phyloP scores from a whole-genome alignment of 495 filamentous ascomycete genomes.

The Aspergillus saccharolyticus region DNA sequence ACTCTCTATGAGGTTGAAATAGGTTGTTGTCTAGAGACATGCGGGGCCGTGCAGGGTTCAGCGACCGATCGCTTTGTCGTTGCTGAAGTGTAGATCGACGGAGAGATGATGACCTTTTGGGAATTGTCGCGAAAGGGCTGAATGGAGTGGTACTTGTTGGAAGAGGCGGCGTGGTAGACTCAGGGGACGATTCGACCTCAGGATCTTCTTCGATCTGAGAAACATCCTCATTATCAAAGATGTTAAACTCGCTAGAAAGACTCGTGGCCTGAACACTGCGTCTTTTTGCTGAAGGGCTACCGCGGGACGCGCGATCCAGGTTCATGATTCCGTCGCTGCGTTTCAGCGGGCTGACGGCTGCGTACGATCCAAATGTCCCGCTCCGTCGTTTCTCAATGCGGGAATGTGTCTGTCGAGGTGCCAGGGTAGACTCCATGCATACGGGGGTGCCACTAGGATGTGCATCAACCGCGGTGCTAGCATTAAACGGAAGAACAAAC shows the following conservation, averaged over 20 bases:
- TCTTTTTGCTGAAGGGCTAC: slow-evolving; percentile 81
- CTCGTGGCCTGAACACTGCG: slow-evolving; percentile 71
- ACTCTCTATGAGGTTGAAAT: slow-evolving; percentile 55
- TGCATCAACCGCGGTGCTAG: slow-evolving; percentile 35
- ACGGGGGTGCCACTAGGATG: slow-evolving; percentile 39
- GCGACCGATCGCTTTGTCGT: slow-evolving; percentile 60
- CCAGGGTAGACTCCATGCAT: slow-evolving; percentile 42
- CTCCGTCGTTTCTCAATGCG: slow-evolving; percentile 46
- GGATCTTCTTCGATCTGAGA: slow-evolving; percentile 19
- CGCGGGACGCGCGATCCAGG: slow-evolving; percentile 67
- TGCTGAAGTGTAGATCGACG: slow-evolving; percentile 86
- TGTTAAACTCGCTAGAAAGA: slow-evolving; percentile 58
- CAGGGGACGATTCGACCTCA: slow-evolving; percentile 22
- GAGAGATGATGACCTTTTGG: slow-evolving; percentile 60
- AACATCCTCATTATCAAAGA: slow-evolving; percentile 54
- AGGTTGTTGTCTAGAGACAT: slow-evolving; percentile 72
- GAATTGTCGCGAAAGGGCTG: slow-evolving; percentile 41
- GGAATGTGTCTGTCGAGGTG: slow-evolving; percentile 41
- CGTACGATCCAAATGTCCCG: slow-evolving; percentile 42
- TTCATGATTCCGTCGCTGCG: slow-evolving; percentile 88
- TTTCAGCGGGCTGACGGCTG: slow-evolving; percentile 82
- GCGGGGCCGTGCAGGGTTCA: slow-evolving; percentile 54
- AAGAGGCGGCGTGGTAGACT: slow-evolving; percentile 23
- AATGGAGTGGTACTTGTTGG: slow-evolving; percentile 27
- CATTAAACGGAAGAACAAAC: slow-evolving; percentile 37